Conservation (phyloP, 371 early-diverging fungal species). For the Fennellomyces sp. region DNA sequence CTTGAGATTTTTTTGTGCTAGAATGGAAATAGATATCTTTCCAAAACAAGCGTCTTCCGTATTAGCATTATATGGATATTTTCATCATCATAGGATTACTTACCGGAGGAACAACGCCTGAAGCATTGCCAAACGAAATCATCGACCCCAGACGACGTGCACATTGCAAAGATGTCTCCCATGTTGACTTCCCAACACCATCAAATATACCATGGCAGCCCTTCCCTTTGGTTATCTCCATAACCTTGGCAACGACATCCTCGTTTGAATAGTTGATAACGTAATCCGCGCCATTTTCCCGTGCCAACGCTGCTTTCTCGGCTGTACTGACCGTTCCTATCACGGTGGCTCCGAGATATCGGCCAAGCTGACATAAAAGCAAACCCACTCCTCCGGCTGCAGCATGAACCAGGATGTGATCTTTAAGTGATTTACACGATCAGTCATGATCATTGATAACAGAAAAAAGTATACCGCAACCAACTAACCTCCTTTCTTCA, state of each 20-base stretch:
- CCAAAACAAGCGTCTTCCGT: not conserved
- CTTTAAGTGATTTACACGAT: conserved; percentile 22
- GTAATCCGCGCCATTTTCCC: conserved; percentile 77
- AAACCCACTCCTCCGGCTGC: conserved; percentile 93
- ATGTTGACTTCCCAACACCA: conserved; percentile 91
- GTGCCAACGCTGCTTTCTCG: conserved; percentile 80
- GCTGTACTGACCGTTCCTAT: conserved; percentile 88
- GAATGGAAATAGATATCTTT: conserved; percentile 60
- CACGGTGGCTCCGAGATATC: conserved; percentile 81
- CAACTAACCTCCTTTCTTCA: conserved; percentile 61
- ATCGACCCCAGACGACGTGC: conserved; percentile 81
- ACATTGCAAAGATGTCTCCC: conserved; percentile 72
- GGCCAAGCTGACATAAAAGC: conserved; percentile 76
- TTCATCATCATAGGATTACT: conserved; percentile 3
- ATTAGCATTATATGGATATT: not conserved
- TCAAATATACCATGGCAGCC: conserved; percentile 91
- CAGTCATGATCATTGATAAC: not conserved
- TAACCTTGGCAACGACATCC: conserved; percentile 69
- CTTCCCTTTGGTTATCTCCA: conserved; percentile 72
- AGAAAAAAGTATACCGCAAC: not conserved
- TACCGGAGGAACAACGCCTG: conserved; percentile 81
- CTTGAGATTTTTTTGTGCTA: conserved; percentile 74
- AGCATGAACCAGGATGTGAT: conserved; percentile 86
- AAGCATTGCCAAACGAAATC: conserved; percentile 93
- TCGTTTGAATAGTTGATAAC: conserved; percentile 76